Base-by-base conservation (phyloP, 331 rosid species). In the Erythrophleum ivorense region DNA sequence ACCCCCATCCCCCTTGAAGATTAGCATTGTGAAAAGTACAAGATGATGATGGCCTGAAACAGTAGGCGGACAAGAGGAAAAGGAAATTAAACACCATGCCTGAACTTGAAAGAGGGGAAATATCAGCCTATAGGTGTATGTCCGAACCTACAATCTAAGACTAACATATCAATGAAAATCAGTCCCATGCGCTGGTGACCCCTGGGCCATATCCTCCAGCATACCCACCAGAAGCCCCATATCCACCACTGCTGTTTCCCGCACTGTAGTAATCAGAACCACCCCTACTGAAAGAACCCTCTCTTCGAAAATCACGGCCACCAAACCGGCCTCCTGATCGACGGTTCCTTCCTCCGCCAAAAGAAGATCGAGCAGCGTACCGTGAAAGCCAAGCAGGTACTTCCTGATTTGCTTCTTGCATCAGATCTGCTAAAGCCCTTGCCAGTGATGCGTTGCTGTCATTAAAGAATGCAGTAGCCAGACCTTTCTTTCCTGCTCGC, bases 141-240 rank as follows among this genome's bases (percentile, higher is more conserved):
- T 87, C 68, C 34, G 65, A 79, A 65, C 78, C 86, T 87, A 81
- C 83, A 67, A 45, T 14, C 53, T 66, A 38, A 8, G 50, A 78
- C 85, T 78, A 71, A 18, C 36, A 81, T 81, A 67, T 40, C 76
- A 83, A 79, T 81, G 85, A 76, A 57, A 63, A 84, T 82, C 88
- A 91, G 85, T 91, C 96, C 96, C 96, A 91, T 4, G 96, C 96
- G 65, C 96, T 91, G 68, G 87, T 77, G 84, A 85, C 85, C 43
- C 93, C 91, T 2, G 88, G 81, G 45, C 89, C 81, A 78, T 87
- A 75, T 36, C 86, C 83, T 5, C 85, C 86, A 46, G 89, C 82
- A 75, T 90, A 90, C 21, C 92, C 90, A 49, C 93, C 85, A 14
- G 86, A 49, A 54, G 85, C 84, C 62, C 90, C 89, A 45, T 87